These are phyloP conservation scores for Cercospora beticola DNA, from an alignment of 2,329 filamentous ascomycete genomes.

Conservation along the genomic window DNA sequence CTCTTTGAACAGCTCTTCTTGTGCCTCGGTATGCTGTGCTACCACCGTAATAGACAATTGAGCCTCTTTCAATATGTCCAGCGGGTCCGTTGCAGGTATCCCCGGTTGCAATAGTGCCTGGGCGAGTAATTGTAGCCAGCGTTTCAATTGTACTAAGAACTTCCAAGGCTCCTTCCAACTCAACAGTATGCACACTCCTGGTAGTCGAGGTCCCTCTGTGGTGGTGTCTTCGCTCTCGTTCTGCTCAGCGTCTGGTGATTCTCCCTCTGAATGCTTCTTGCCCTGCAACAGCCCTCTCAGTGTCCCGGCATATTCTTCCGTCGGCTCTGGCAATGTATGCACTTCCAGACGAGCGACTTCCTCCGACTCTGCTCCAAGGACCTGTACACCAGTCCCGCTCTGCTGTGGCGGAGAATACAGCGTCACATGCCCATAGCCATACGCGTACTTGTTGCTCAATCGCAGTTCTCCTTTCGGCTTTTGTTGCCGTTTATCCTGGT, in stretches of 20 bases:
- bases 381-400: conserved; percentile 27
- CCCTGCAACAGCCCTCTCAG: conserved; percentile 30
- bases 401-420: conserved; percentile 35
- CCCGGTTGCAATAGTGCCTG: conserved; percentile 71
- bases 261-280: conserved; percentile 20
- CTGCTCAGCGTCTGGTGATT: conserved; percentile 17
- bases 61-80: conserved; percentile 81
- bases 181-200: conserved; percentile 73
- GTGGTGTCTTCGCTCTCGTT: conserved; percentile 13
- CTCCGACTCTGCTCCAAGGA: conserved; percentile 35
- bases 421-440: conserved; percentile 38
- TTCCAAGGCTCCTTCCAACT: conserved; percentile 94
- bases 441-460: conserved; percentile 38
- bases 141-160: conserved; percentile 84
- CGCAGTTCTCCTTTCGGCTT: conserved; percentile 33
- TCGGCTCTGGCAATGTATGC: conserved; percentile 37
- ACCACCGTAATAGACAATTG: conserved; percentile 91
- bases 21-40: conserved; percentile 93
- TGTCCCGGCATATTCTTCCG: conserved; percentile 32
- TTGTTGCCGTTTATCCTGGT: conserved; percentile 28
- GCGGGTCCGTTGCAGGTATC: conserved; percentile 58
- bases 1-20: conserved; percentile 85
- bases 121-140: conserved; percentile 83
- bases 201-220: conserved; percentile 14
- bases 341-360: conserved; percentile 35